These are phyloP conservation scores for Leccinum griseonigrum DNA, from an alignment of 1,284 basidiomycete species.

Conservation along the genomic window DNA sequence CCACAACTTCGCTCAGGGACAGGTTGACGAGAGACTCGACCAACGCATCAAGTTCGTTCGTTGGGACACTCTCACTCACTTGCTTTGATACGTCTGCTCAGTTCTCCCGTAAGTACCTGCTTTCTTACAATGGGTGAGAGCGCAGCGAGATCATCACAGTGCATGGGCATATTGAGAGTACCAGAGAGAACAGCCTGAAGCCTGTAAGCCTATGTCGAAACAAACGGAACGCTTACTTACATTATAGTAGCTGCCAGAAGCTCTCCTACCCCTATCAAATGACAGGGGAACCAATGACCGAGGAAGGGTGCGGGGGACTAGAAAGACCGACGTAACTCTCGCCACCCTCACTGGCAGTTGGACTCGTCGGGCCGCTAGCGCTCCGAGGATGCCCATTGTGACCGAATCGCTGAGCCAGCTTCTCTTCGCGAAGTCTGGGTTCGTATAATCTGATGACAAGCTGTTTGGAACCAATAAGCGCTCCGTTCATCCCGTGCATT, in stretches of 20 bases:
- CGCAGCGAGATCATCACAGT: conserved; percentile 75
- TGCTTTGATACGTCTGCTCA: conserved; percentile 68
- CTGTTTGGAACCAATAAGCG: conserved; percentile 67
- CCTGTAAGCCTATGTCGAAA: conserved; percentile 1
- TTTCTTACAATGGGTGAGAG: conserved; percentile 81
- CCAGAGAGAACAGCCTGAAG: conserved; percentile 71
- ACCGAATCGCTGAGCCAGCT: conserved; percentile 75
- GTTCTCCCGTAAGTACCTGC: conserved; percentile 79
- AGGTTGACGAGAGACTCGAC: conserved; percentile 47
- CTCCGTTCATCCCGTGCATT: conserved; percentile 78
- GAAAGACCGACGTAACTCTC: conserved; percentile 70
- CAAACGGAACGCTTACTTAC: conserved; percentile 38
- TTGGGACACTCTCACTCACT: conserved; percentile 44
- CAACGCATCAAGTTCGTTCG: conserved; percentile 58
- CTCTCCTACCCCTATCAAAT: conserved; percentile 63
- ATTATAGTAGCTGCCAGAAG: conserved; percentile 81
- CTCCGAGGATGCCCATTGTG: conserved; percentile 74
- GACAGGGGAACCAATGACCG: conserved; percentile 52
- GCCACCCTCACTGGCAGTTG: conserved; percentile 74
- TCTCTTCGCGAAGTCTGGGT: conserved; percentile 85
- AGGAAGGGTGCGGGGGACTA: conserved; percentile 61
- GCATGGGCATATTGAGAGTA: conserved; percentile 74
- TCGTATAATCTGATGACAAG: conserved; percentile 87
- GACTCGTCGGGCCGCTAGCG: conserved; percentile 77
- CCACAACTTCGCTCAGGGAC: no score